phyloP scores from a whole-genome alignment of 1,139 yeast species.

The Candida anutae region DNA sequence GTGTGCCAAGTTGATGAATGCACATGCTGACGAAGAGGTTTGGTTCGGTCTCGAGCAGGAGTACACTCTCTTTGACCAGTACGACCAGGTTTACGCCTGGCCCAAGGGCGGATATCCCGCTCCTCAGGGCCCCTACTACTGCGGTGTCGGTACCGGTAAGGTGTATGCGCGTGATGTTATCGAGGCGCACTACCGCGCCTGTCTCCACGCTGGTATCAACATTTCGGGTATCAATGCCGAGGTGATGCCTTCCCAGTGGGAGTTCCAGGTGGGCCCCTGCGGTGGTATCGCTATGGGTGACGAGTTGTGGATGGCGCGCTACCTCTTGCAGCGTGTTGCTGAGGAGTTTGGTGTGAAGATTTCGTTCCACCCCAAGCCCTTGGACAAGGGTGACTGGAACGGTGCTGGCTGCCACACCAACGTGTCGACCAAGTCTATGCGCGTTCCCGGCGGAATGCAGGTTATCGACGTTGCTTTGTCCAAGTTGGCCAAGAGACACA shows the following conservation, averaged over 20 bases:
- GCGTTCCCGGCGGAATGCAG: constrained; percentile 94
- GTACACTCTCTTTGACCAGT: constrained; percentile 91
- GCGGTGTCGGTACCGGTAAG: constrained; percentile 99
- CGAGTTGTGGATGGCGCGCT: constrained; percentile 93
- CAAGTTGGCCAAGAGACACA: constrained; percentile 92
- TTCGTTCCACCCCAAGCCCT: constrained; percentile 98
- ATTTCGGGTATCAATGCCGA: constrained; percentile 98
- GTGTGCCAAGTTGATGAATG: constrained; percentile 91
- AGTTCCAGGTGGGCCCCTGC: constrained; percentile 99
- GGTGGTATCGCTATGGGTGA: constrained; percentile 95
- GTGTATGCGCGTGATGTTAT: constrained; percentile 97
- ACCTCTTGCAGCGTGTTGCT: constrained; percentile 86
- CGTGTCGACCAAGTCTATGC: constrained; percentile 88
- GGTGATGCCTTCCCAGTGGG: constrained; percentile 99
- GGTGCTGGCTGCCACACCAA: constrained; percentile 99
- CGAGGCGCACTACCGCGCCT: constrained; percentile 98
- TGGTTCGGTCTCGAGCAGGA: constrained; percentile 99
- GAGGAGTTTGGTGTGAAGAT: constrained; percentile 98
- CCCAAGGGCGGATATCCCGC: constrained; percentile 99
- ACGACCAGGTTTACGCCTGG: constrained; percentile 92
- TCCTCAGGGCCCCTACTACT: constrained; percentile 99
- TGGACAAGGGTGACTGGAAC: constrained; percentile 93
- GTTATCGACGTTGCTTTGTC: constrained; percentile 86
- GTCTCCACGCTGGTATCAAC: constrained; percentile 83
- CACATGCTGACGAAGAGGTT: constrained; percentile 75